Conservation (phyloP, 495 filamentous ascomycete species). For the Aspergillus taichungensis region DNA sequence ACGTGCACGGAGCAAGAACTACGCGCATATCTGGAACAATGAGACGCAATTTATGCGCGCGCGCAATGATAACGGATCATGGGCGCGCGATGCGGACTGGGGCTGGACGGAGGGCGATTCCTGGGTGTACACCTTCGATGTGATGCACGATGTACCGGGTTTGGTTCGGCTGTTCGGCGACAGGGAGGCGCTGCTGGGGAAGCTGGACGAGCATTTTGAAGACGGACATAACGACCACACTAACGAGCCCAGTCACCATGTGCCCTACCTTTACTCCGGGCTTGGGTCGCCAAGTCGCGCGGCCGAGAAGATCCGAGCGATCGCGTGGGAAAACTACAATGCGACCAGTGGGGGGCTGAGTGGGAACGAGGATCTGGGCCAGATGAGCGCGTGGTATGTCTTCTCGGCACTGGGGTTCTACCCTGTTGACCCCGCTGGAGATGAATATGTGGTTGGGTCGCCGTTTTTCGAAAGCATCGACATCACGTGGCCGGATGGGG, state of each 20-base stretch:
- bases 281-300: constrained; percentile 15
- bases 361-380: constrained; percentile 21
- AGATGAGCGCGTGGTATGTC: constrained; percentile 24
- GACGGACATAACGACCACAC: constrained; percentile 21
- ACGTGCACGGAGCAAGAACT: constrained; percentile 12
- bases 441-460: constrained; percentile 17
- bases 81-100: constrained; percentile 14
- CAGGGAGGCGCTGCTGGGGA: constrained; percentile 11
- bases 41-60: constrained; percentile 22
- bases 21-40: constrained; percentile 18
- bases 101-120: constrained; percentile 23
- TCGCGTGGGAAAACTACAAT: constrained; percentile 21
- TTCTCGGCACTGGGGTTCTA: constrained; percentile 22
- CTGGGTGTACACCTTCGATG: constrained; percentile 24
- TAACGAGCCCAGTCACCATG: constrained; percentile 22
- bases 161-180: constrained; percentile 15
- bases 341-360: constrained; percentile 20
- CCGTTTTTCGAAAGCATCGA: constrained; percentile 19
- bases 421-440: constrained; percentile 20
- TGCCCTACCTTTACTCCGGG: constrained; percentile 18
- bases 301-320: constrained; percentile 12
- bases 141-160: constrained; percentile 19
- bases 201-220: constrained; percentile 17
- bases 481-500: constrained; percentile 12
- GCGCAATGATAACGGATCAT: constrained; percentile 18